Conservation (phyloP, 805 yeast genomes). For the Debaryomyces hansenii region DNA sequence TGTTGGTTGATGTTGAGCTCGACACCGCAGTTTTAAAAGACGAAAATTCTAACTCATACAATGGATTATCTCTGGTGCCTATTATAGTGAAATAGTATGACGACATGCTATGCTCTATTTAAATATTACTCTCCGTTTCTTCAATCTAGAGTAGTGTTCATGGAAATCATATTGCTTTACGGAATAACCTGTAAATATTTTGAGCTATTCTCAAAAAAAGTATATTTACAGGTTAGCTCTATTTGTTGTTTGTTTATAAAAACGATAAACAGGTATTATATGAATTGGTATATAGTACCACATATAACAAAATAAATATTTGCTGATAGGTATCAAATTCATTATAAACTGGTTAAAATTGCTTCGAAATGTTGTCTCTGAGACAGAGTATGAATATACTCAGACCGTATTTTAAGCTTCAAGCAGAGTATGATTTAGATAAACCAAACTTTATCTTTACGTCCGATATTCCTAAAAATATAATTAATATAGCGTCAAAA, state of each 20-base stretch:
- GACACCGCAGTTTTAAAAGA: conserved; percentile 47
- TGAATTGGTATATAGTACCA: neutral
- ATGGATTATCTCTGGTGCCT: conserved; percentile 82
- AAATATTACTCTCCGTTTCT: neutral
- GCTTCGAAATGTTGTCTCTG: neutral
- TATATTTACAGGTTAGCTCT: neutral
- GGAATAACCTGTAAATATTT: neutral
- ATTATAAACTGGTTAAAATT: neutral
- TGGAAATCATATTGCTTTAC: neutral
- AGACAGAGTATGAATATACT: neutral
- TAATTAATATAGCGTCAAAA: conserved; percentile 6
- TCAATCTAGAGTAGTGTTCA: too few species aligned
- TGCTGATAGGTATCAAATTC: neutral
- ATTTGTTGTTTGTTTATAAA: neutral
- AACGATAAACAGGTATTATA: neutral
- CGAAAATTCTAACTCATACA: conserved; percentile 86
- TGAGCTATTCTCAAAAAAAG: neutral
- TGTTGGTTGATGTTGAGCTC: conserved; percentile 3
- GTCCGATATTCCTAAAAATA: conserved; percentile 32
- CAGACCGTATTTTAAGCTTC: neutral
- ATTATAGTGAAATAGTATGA: conserved; percentile 88
- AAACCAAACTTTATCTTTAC: conserved; percentile 40
- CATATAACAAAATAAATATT: neutral
- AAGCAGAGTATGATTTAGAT: conserved; percentile 20
- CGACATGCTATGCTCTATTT: conserved; percentile 33